Evolutionary conservation across 2,329 filamentous ascomycete genomes (phyloP), one percentile per base, ranked within the genome.

Genomic region (Claviceps purpurea): DNA sequence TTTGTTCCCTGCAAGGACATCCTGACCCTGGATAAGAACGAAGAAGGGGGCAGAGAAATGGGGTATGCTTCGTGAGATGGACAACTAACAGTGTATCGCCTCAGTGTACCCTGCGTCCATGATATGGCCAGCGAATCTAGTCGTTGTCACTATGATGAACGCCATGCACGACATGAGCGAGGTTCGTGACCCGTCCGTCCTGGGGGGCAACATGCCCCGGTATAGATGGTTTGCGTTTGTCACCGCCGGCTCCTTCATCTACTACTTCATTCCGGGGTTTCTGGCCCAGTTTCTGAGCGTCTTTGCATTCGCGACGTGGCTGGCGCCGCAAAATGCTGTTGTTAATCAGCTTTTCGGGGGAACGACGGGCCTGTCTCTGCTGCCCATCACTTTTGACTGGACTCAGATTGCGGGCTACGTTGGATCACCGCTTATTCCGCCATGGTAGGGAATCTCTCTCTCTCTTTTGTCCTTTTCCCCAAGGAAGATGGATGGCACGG

Each of bases 331-430:
- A 49, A 87, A 78, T 54, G 71, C 78, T 0, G 68, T 86, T 10
- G 66, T 89, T 41, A 89, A 89, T 57, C 84, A 89, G 62, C 61
- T 89, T 1, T 89, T 89, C 58, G 85, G 85, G 2, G 83, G 82
- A 1, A 73, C 72, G 48, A 84, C 80, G 0, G 85, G 85, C 0
- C 56, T 89, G 3, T 85, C 81, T 0, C 61, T 89, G 30, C 67
- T 88, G 6, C 84, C 85, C 1, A 78, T 89, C 37, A 87, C 84
- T 0, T 87, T 89, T 60, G 85, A 89, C 69, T 88, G 85, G 84
- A 84, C 82, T 5, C 82, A 87, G 58, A 75, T 87, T 50, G 75
- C 82, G 3, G 85, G 82, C 47, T 88, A 79, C 55, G 72, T 85
- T 50, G 78, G 78, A 34, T 85, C 81, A 10, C 84, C 84, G 20